Evolutionary conservation across 1,139 yeast species (phyloP).

Genomic region (Diutina siamensis): DNA sequence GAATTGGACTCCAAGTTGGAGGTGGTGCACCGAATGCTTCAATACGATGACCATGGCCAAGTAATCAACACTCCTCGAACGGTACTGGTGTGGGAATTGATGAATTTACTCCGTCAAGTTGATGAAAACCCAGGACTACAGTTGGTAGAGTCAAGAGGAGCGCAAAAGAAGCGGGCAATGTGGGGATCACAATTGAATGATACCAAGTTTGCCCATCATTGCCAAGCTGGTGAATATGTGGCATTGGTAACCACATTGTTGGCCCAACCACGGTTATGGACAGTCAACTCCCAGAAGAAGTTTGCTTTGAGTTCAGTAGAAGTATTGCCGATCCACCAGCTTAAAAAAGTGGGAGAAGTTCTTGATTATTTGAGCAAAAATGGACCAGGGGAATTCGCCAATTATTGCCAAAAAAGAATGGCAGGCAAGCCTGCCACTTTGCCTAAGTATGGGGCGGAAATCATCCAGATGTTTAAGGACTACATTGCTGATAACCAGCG

Average conservation of each 20-base stretch:
- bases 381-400: slow-evolving; percentile 15
- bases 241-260: not conserved
- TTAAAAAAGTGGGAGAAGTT: slow-evolving; percentile 18
- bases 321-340: slow-evolving; percentile 31
- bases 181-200: slow-evolving; percentile 4
- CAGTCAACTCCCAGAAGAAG: slow-evolving; percentile 6
- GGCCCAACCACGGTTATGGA: slow-evolving; percentile 4
- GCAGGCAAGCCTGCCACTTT: slow-evolving; percentile 7
- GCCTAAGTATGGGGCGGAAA: slow-evolving; percentile 15
- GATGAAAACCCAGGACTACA: not conserved
- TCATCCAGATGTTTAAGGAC: slow-evolving; percentile 33
- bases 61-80: slow-evolving; percentile 30
- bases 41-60: slow-evolving; percentile 31
- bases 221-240: not conserved
- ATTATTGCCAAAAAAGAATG: slow-evolving; percentile 13
- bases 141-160: slow-evolving; percentile 1
- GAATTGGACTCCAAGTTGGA: slow-evolving; percentile 6
- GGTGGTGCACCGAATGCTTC: slow-evolving; percentile 39
- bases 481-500: slow-evolving; percentile 38
- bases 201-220: not conserved
- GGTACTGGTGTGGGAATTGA: slow-evolving; percentile 38
- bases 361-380: slow-evolving; percentile 20
- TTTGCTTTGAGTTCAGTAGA: slow-evolving; percentile 34
- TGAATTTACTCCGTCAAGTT: slow-evolving; percentile 14
- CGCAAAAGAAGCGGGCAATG: no score